A percentile compares a stretch with the other conserved stretches of the same genome.
Evolutionary conservation across 768 basidiomycete genomes (phyloP).

Genomic region (Artomyces pyxidatus): DNA sequence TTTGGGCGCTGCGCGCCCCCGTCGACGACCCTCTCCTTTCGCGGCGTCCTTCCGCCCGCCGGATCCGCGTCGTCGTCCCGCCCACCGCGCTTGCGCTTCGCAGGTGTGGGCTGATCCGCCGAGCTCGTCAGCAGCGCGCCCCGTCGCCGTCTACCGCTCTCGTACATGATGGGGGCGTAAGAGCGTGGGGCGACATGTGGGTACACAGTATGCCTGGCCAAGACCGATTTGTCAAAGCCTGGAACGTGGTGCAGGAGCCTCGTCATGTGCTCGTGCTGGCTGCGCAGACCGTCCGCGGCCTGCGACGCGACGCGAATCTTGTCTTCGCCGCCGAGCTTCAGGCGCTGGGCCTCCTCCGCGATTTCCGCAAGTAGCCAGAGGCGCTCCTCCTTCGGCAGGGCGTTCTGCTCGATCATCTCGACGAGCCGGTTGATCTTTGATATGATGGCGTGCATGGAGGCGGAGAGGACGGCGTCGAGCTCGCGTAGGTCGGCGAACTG

Average conservation of each 20-base stretch:
- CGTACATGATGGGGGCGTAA: conserved; percentile 56
- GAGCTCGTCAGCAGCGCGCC: conserved; percentile 42
- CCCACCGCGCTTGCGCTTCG: conserved; percentile 45
- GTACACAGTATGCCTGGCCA: conserved; percentile 61
- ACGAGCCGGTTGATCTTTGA: conserved; percentile 71
- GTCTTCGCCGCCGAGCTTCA: conserved; percentile 94
- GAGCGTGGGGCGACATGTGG: conserved; percentile 68
- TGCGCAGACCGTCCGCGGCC: conserved; percentile 81
- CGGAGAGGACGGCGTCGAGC: conserved; percentile 94
- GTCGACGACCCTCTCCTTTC: conserved; percentile 49
- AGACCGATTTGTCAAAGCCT: conserved; percentile 46
- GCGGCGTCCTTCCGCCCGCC: conserved; percentile 45
- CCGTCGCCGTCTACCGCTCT: conserved; percentile 52
- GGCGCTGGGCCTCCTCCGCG: conserved; percentile 84
- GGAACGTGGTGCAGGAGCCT: conserved; percentile 56
- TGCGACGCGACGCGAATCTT: conserved; percentile 93
- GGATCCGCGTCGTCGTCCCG: conserved; percentile 61
- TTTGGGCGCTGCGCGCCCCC: conserved; percentile 36
- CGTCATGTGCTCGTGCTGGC: conserved; percentile 52
- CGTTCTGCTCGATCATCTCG: conserved; percentile 61
- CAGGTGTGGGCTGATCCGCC: conserved; percentile 51
- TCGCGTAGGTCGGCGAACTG: conserved; percentile 95
- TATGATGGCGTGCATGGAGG: conserved; percentile 77
- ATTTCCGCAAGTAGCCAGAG: conserved; percentile 87
- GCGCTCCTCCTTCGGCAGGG: conserved; percentile 56